phyloP scores from a whole-genome alignment of 2,329 filamentous ascomycete genomes.

The Tolypocladium guangdongense region DNA sequence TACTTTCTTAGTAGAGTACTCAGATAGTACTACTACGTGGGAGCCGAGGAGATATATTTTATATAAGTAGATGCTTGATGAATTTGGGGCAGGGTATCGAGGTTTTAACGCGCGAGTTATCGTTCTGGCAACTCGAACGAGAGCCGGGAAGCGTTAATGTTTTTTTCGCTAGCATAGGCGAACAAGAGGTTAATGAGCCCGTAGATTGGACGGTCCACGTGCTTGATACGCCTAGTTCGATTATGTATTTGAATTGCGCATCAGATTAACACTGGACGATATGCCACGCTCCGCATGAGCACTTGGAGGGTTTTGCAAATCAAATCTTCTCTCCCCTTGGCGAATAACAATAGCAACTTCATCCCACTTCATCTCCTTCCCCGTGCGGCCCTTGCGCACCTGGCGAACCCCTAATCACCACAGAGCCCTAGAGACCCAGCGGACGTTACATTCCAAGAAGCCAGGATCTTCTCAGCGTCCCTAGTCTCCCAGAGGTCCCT shows the following conservation, averaged over 20 bases:
- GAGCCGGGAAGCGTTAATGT: background rate
- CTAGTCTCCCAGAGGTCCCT: too few relatives aligned
- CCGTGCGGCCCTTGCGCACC: too few relatives aligned
- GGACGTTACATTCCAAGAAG: too few relatives aligned
- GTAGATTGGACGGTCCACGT: background rate
- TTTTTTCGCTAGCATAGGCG: slow-evolving; percentile 4
- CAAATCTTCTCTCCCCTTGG: too few relatives aligned
- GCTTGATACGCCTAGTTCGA: background rate
- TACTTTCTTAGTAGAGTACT: background rate
- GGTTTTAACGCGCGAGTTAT: slow-evolving; percentile 1
- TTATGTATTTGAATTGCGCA: background rate
- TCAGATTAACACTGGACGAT: too few relatives aligned
- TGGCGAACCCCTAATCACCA: too few relatives aligned
- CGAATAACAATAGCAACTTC: too few relatives aligned
- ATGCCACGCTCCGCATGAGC: too few relatives aligned
- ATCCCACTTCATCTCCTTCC: too few relatives aligned
- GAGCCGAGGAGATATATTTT: background rate
- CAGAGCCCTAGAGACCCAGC: too few relatives aligned
- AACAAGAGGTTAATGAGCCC: background rate
- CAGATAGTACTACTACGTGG: background rate
- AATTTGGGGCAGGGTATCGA: slow-evolving; percentile 2
- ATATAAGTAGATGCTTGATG: slow-evolving; percentile 1
- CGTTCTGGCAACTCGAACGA: slow-evolving; percentile 1
- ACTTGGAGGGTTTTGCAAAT: too few relatives aligned
- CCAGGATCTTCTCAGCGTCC: too few relatives aligned